Evolutionary conservation across 176 grass and related monocot genomes (phyloP), one percentile per base, ranked within the genome.

Genomic region (Dendrocalamus sinicus): DNA sequence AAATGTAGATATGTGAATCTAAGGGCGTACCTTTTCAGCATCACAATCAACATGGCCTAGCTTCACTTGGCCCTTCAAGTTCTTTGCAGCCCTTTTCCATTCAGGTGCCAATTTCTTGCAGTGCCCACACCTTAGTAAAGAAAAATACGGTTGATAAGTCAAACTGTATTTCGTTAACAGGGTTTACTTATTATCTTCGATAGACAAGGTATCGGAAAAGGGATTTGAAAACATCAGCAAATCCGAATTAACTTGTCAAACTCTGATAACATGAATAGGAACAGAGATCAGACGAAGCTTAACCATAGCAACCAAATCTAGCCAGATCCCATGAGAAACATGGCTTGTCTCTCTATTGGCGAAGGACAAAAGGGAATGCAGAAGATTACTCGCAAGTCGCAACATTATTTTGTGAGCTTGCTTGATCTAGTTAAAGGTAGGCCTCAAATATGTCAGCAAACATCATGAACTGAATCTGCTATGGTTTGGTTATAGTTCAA

Each of bases 61-160:
- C 83, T 99, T 96, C 68, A 99, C 94, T 78, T 96, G 94, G 51
- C 97, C 94, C 78, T 96, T 94, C 77, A 99, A 91, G 83, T 94
- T 96, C 86, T 96, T 99, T 51, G 97, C 88, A 32, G 94, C 94
- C 87, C 74, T 94, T 79, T 99, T 99, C 97, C 97, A 99, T 88
- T 99, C 97, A 75, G 97, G 97, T 75, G 97, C 94, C 80, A 99
- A 88, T 86, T 96, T 99, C 88, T 99, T 99, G 90, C 97, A 99
- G 66, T 99, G 97, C 3, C 97, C 97, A 87, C 97, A 99, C 96
- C 96, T 91, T 92, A 59, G 54, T 79, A 75, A 58, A 79, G 16
- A 48, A 82, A 23, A 90, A 87, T 72, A 85, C 2, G 80, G 44
- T 83, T 46, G 0, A 89, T 6, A 17, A 80, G 70, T 57, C 76